Evolutionary conservation across 805 yeast species (phyloP), one percentile per base, ranked within the genome.

Genomic region (Kuraishia molischiana): DNA sequence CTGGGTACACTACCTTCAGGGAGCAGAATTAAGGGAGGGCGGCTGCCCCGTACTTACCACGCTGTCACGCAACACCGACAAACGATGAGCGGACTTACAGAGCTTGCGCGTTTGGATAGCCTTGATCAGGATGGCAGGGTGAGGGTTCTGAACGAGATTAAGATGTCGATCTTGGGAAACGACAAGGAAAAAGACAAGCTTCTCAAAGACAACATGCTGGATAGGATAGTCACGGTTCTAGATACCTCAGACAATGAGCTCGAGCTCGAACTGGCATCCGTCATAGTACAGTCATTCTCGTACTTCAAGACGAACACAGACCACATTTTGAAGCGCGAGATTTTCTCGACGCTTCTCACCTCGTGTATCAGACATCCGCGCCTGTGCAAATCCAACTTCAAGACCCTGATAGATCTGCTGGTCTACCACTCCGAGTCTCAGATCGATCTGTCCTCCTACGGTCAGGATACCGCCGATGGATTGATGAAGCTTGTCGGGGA

Each of bases 201-300:
- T 24, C 37, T 41, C 9, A 32, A 24, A 3, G 21, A 31, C 15
- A 38, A 37, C 5, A 19, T 35, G 11, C 43, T 52, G 21, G 34
- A 36, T 6, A 37, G 42, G 13, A 35, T 49, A 18, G 29, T 44
- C 10, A 20, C 38, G 2, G 37, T 46, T 10, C 34, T 56, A 14
- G 35, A 38, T 5, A 15, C 32, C 3, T 46, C 47, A 13, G 26
- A 44, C 1, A 41, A 52, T 24, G 38, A 24, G 14, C 17, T 21
- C 3, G 35, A 51, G 18, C 36, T 52, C 3, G 30, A 35, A 21
- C 41, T 47, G 17, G 44, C 57, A 2, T 51, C 58, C 3, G 39
- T 50, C 4, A 45, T 57, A 6, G 41, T 56, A 5, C 55, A 53
- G 32, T 52, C 57, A 14, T 56, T 52, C 41, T 47, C 55, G 19